Conservation (phyloP, 192 early-diverging fungal genomes). For the Helicostylum pulchrum region DNA sequence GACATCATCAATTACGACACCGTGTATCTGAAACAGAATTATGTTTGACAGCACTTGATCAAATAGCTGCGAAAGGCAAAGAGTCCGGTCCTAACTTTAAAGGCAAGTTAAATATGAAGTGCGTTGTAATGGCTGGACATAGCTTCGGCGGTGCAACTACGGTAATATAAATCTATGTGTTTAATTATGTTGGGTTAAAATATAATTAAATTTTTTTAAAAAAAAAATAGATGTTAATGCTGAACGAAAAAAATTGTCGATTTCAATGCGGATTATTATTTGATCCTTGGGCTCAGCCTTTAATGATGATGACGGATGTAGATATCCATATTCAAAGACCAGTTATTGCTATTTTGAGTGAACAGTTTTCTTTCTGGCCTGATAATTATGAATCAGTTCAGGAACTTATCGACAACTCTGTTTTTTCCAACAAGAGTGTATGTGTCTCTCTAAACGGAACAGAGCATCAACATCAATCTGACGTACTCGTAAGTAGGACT, state of each 20-base stretch:
- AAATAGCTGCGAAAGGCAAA: too few relatives aligned
- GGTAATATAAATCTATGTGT: too few relatives aligned
- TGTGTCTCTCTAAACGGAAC: slow-evolving; percentile 4
- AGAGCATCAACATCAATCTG: slow-evolving; percentile 11
- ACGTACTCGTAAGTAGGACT: slow-evolving; percentile 14
- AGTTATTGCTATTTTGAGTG: background rate
- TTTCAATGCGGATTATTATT: slow-evolving; percentile 19
- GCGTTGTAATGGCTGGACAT: too few relatives aligned
- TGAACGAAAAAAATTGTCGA: too few relatives aligned
- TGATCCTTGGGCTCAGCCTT: slow-evolving; percentile 15
- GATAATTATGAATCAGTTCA: slow-evolving; percentile 19
- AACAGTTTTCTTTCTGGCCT: slow-evolving; percentile 20
- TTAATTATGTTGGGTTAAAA: too few relatives aligned
- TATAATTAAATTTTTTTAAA: too few relatives aligned
- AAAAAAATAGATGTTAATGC: too few relatives aligned
- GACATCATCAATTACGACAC: slow-evolving; percentile 5
- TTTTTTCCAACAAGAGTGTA: background rate
- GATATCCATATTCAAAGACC: too few relatives aligned
- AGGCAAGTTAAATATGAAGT: too few relatives aligned
- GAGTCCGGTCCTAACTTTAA: too few relatives aligned
- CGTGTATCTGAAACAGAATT: slow-evolving; percentile 14
- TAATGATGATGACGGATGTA: background rate
- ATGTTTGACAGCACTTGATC: slow-evolving; percentile 5
- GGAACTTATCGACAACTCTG: slow-evolving; percentile 2
- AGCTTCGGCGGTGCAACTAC: too few relatives aligned